Evolutionary conservation across 2,329 filamentous ascomycete genomes (phyloP), one percentile per base, ranked within the genome.

Genomic region (Fusarium nurragi): DNA sequence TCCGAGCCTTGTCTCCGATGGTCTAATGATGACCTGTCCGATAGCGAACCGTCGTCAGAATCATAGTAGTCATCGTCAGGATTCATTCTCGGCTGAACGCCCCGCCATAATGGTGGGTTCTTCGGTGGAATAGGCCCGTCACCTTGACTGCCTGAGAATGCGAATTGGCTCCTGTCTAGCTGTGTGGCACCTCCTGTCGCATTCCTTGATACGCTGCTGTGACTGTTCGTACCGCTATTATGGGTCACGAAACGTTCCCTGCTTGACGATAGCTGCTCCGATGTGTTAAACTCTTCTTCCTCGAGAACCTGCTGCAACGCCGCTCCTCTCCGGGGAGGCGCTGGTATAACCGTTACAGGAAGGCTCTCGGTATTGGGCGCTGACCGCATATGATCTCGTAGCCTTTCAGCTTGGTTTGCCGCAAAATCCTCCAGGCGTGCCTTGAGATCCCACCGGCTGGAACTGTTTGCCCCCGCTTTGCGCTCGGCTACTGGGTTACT

Each of bases 361-460:
- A 89, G 76, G 59, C 81, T 83, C 19, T 84, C 83, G 3, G 82
- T 85, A 65, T 85, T 82, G 1, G 82, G 79, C 1, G 81, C 82
- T 11, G 86, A 82, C 12, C 83, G 79, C 43, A 87, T 80, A 55
- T 78, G 82, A 52, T 89, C 86, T 11, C 86, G 79, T 7, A 89
- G 73, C 70, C 80, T 84, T 63, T 89, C 87, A 1, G 86, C 87
- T 61, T 89, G 86, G 9, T 80, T 82, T 2, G 80, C 85, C 1
- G 86, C 86, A 67, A 89, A 89, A 44, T 88, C 83, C 58, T 90
- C 87, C 2, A 89, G 71, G 14, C 86, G 81, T 11, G 78, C 78
- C 30, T 81, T 81, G 11, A 89, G 68, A 68, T 88, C 86, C 86
- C 87, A 89, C 38, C 80, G 76, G 22, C 71, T 68, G 16, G 69